Conservation (phyloP, 768 basidiomycete genomes). For the Mrakia gelida region DNA sequence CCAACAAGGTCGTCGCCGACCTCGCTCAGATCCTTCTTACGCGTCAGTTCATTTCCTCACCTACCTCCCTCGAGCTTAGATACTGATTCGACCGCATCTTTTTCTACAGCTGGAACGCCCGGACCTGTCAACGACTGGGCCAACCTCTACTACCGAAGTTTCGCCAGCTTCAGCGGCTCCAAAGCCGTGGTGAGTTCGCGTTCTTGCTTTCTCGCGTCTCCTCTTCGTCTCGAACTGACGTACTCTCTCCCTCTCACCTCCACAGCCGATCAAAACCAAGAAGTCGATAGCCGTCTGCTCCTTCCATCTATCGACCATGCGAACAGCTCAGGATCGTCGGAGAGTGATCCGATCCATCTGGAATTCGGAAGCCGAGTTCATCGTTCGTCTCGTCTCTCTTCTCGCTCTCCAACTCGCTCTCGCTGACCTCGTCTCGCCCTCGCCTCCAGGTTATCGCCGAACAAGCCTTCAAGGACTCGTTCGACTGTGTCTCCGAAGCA, state of each 20-base stretch:
- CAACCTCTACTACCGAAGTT: slow-evolving; percentile 25
- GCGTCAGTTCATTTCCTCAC: not conserved
- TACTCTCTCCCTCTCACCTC: not conserved
- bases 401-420: slow-evolving; percentile 28
- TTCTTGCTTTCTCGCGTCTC: too few species aligned
- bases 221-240: not conserved
- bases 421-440: slow-evolving; percentile 11
- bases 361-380: slow-evolving; percentile 79
- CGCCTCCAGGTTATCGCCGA: slow-evolving; percentile 71
- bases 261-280: not conserved
- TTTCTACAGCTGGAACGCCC: slow-evolving; percentile 12
- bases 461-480: slow-evolving; percentile 69
- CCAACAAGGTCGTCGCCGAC: not conserved
- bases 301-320: slow-evolving; percentile 74
- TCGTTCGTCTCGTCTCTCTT: slow-evolving; percentile 51
- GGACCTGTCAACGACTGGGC: slow-evolving; percentile 29
- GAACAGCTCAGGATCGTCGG: slow-evolving; percentile 59
- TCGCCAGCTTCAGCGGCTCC: not conserved
- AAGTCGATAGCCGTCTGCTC: slow-evolving; percentile 69
- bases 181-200: not conserved
- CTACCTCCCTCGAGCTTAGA: too few species aligned
- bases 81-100: not conserved
- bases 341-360: slow-evolving; percentile 76
- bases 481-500: slow-evolving; percentile 71
- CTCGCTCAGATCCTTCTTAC: slow-evolving; percentile 17